Evolutionary conservation across 257 asterid species (phyloP).

Genomic region (Solanum dulcamara): DNA sequence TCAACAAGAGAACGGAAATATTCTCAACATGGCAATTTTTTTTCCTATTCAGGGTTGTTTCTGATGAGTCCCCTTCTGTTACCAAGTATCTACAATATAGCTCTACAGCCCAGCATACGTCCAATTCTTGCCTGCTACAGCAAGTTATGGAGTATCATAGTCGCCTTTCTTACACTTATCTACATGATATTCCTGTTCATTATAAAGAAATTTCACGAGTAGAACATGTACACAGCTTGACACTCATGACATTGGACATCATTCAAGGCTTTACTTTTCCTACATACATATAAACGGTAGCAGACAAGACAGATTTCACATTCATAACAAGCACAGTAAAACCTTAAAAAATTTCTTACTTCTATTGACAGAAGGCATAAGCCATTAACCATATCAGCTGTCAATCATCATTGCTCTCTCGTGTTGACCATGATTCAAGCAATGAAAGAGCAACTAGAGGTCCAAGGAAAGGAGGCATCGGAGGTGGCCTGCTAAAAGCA

Average conservation of each 20-base stretch:
- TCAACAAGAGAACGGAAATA: neutral
- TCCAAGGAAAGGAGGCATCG: slow-evolving; percentile 50
- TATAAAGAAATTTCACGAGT: slow-evolving; percentile 19
- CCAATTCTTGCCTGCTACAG: slow-evolving; percentile 50
- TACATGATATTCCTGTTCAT: slow-evolving; percentile 27
- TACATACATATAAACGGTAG: neutral
- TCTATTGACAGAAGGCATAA: neutral
- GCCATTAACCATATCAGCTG: slow-evolving; percentile 1
- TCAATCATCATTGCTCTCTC: slow-evolving; percentile 38
- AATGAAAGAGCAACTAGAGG: slow-evolving; percentile 46
- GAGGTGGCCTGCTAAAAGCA: slow-evolving; percentile 55
- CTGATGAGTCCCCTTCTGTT: slow-evolving; percentile 39
- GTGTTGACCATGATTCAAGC: slow-evolving; percentile 35
- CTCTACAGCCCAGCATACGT: slow-evolving; percentile 25
- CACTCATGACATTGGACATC: neutral
- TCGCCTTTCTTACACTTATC: slow-evolving; percentile 20
- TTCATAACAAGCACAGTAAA: neutral
- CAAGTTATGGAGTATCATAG: slow-evolving; percentile 31
- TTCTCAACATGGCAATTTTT: neutral
- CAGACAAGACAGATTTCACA: neutral
- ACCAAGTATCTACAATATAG: slow-evolving; percentile 21
- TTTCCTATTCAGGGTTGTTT: slow-evolving; percentile 45
- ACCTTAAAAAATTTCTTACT: neutral
- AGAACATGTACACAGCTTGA: neutral
- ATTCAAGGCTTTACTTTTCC: neutral